These are phyloP conservation scores for Populus hybrid DNA, from an alignment of 441 rosid species.

Conservation along the genomic window DNA sequence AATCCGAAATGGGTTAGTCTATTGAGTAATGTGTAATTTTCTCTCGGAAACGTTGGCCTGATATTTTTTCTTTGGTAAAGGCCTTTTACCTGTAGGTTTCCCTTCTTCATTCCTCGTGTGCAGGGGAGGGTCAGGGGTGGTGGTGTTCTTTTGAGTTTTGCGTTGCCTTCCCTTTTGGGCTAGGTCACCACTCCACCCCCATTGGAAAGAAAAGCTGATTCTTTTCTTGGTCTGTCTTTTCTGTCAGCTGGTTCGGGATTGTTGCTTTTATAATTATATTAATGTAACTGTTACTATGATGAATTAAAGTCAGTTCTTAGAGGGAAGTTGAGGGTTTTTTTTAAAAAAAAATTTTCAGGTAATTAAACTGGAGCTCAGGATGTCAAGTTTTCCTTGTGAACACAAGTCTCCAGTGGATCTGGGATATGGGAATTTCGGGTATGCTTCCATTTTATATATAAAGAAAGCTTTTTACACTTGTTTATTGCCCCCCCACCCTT, in stretches of 20 bases:
- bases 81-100: background rate
- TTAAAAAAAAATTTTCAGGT: background rate
- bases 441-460: background rate
- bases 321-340: background rate
- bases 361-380: conserved; percentile 12
- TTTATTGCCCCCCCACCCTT: background rate
- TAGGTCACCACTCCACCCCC: background rate
- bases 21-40: background rate
- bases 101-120: background rate
- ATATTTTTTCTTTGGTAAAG: background rate
- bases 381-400: conserved; percentile 15
- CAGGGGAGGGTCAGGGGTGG: background rate
- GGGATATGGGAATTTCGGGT: conserved; percentile 41
- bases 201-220: too few species aligned
- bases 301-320: background rate
- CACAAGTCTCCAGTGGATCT: conserved; percentile 19
- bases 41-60: background rate
- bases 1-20: background rate
- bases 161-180: background rate
- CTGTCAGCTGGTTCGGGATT: background rate
- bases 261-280: too few species aligned
- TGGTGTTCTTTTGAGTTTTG: background rate
- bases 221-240: background rate
- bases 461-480: too few species aligned
- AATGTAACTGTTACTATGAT: background rate